Evolutionary conservation across 176 grass and related monocot species (phyloP).

Genomic region (Ananas comosus): DNA sequence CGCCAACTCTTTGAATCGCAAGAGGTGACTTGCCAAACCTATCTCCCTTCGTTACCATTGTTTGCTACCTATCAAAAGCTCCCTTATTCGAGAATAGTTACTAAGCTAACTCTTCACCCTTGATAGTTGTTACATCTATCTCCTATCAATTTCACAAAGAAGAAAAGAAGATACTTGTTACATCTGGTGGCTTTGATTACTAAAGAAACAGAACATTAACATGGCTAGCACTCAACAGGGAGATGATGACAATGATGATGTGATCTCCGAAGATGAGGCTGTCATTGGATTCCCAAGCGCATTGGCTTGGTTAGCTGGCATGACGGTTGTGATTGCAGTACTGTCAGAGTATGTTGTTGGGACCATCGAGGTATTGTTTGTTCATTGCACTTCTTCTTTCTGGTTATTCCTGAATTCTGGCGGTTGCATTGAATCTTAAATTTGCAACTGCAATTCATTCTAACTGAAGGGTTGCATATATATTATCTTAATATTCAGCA

Average conservation of each 20-base stretch:
- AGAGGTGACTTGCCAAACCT: conserved; percentile 29
- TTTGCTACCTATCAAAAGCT: background rate
- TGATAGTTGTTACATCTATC: background rate
- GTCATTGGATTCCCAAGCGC: conserved; percentile 49
- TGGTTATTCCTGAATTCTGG: background rate
- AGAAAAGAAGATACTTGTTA: background rate
- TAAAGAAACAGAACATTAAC: conserved; percentile 4
- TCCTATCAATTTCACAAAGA: background rate
- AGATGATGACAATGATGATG: conserved; percentile 43
- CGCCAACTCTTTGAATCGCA: conserved; percentile 67
- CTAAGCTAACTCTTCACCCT: background rate
- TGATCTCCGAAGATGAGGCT: conserved; percentile 40
- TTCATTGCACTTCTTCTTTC: background rate
- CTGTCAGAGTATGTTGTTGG: conserved; percentile 84
- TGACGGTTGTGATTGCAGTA: conserved; percentile 60
- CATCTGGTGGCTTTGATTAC: background rate
- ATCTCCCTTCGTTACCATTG: conserved; percentile 1
- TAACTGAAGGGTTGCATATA: conserved; percentile 1
- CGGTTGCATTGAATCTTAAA: background rate
- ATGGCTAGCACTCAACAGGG: conserved; percentile 2
- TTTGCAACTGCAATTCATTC: conserved; percentile 1
- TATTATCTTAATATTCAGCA: conserved; percentile 1
- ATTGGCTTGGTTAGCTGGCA: conserved; percentile 55
- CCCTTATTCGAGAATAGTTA: no score
- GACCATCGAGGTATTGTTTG: conserved; percentile 62